Conservation (phyloP, 2,329 filamentous ascomycete species). For the Xylariaceae sp. region DNA sequence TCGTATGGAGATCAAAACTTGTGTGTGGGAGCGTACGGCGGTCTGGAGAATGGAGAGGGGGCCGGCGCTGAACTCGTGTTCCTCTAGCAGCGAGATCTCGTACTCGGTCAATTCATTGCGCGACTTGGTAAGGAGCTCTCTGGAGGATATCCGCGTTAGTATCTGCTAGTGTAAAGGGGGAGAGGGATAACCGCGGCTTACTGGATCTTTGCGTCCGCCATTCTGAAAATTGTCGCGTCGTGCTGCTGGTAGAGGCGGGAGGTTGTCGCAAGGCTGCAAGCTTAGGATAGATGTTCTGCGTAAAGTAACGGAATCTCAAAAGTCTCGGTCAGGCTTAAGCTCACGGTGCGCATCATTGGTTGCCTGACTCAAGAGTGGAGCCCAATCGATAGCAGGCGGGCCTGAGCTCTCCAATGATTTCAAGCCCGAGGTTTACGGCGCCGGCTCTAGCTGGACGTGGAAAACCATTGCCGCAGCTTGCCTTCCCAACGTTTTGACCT, state of each 20-base stretch:
- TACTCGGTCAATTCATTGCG: conserved; percentile 79
- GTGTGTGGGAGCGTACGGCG: conserved; percentile 87
- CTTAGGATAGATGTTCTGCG: not conserved
- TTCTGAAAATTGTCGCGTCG: conserved; percentile 11
- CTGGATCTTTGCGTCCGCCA: conserved; percentile 59
- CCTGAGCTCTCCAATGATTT: conserved; percentile 14
- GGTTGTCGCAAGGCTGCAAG: conserved; percentile 14
- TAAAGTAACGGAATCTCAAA: not conserved
- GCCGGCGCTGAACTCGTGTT: conserved; percentile 74
- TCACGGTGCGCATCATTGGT: not conserved
- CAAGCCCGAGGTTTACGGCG: conserved; percentile 10
- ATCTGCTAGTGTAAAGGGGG: not conserved
- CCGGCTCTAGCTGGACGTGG: not conserved
- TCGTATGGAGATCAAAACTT: conserved; percentile 94
- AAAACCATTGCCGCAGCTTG: conserved; percentile 3
- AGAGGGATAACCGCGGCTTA: conserved; percentile 37
- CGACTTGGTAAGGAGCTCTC: conserved; percentile 84
- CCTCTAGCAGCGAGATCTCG: conserved; percentile 59
- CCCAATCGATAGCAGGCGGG: not conserved
- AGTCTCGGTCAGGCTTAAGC: not conserved
- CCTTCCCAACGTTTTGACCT: conserved; percentile 2
- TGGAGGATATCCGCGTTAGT: conserved; percentile 29
- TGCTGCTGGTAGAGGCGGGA: conserved; percentile 1
- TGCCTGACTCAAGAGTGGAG: not conserved
- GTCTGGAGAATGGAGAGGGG: conserved; percentile 94